phyloP scores from a whole-genome alignment of 2,329 filamentous ascomycete species.

The Coniella vitis region DNA sequence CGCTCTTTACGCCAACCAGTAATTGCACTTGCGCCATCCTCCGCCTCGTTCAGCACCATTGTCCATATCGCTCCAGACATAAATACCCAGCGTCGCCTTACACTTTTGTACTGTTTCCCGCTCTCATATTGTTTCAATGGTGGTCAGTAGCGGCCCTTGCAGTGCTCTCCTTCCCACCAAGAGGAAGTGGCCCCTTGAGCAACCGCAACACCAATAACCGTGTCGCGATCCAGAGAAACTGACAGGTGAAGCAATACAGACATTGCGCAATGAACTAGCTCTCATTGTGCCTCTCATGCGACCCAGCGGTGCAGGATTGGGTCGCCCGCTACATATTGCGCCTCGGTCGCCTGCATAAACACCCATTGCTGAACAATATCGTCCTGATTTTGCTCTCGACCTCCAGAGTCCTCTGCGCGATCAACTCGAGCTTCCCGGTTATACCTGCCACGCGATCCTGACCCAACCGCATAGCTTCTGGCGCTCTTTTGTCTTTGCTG shows the following conservation, averaged over 20 bases:
- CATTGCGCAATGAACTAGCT: constrained; percentile 28
- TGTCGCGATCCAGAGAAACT: constrained; percentile 1
- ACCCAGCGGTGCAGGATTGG: constrained; percentile 30
- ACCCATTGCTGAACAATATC: background rate
- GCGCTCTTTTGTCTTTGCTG: constrained; percentile 14
- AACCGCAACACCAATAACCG: background rate
- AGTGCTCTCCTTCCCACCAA: background rate
- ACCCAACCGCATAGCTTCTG: background rate
- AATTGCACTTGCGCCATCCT: constrained; percentile 11
- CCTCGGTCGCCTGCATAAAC: constrained; percentile 7
- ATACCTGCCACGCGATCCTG: background rate
- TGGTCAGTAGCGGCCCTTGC: constrained; percentile 15
- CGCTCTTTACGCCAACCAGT: background rate
- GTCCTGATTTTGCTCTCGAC: constrained; percentile 13
- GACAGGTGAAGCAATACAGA: constrained; percentile 12
- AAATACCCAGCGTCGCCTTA: constrained; percentile 13
- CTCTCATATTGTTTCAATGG: constrained; percentile 3
- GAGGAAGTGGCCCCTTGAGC: background rate
- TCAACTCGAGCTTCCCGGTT: constrained; percentile 2
- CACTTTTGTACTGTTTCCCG: background rate
- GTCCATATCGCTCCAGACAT: background rate
- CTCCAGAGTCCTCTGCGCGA: constrained; percentile 13
- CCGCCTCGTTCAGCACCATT: constrained; percentile 7
- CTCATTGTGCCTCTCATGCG: constrained; percentile 23
- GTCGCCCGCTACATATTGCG: constrained; percentile 17